Base-by-base conservation (phyloP, 805 yeast genomes). In the Sugiyamaella mastotermitis region DNA sequence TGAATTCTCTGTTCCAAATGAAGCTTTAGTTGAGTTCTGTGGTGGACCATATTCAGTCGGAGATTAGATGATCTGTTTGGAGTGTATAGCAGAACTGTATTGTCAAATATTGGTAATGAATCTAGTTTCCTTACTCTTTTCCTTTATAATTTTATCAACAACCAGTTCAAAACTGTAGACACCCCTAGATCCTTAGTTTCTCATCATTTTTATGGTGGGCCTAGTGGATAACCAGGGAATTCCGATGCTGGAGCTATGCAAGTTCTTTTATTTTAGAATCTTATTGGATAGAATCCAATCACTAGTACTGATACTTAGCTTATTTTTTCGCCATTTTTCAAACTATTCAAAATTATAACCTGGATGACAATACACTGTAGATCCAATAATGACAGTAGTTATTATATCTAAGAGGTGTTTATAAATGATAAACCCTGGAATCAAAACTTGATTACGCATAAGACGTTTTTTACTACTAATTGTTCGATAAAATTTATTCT, bases 241-340 rank as follows among this genome's bases (percentile, higher is more conserved):
- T 58, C 65, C 1, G 66, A 62, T 41, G 62, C 60, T 8, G 66
- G 66, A 5, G 63, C 68, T 9, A 61, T 63, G 64, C 65, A 61
- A 38, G 52, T 60, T 2, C 62, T 64, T 64, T 36, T 59, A 11
- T 53, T 61, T 35, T 61, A 59, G 49, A 59, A 52, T 3, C 35
- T 62, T 33, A 42, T 58, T 30, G 68, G 68, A 2, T 28, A 62
- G 7, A 61, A 61, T 35, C 68, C 66, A 4, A 52, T 60, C 15
- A 46, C 66, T 4, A 65, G 64, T 1, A 60, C 66, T 3, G 54
- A 62, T 9, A 53, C 61, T 1, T 63, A 62, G 39, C 47, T 63
- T 14, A 33, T 62, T 5, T 41, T 58, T 3, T 46, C 63, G 1
- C 68, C 66, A 4, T 59, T 58, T 35, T 28, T 60, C 7, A 41